These are phyloP conservation scores for Lentinula detonsa DNA, from an alignment of 768 basidiomycete species.

Conservation along the genomic window DNA sequence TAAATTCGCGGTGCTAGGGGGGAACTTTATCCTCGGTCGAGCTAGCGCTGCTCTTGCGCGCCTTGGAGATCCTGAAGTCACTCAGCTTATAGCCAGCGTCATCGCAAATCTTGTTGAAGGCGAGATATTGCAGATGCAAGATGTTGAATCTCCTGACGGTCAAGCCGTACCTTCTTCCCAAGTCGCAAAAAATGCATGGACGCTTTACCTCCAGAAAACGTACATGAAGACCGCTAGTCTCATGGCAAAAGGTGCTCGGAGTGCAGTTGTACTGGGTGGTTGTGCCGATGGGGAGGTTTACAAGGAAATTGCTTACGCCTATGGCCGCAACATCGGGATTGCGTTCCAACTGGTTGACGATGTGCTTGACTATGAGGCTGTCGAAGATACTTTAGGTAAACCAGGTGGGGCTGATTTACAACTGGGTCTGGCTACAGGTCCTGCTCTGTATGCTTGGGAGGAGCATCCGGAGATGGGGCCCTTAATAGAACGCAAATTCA, in stretches of 20 bases:
- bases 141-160: constrained; percentile 35
- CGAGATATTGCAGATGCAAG: constrained; percentile 81
- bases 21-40: constrained; percentile 87
- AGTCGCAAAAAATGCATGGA: constrained; percentile 49
- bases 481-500: constrained; percentile 80
- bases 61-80: constrained; percentile 77
- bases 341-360: constrained; percentile 99
- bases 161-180: constrained; percentile 8
- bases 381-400: constrained; percentile 75
- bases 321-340: constrained; percentile 88
- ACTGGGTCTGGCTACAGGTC: constrained; percentile 86
- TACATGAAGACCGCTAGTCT: constrained; percentile 92
- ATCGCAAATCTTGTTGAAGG: constrained; percentile 90
- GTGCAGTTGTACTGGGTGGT: constrained; percentile 86
- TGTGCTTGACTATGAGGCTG: constrained; percentile 86
- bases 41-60: constrained; percentile 77
- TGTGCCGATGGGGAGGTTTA: constrained; percentile 76
- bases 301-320: constrained; percentile 96
- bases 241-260: constrained; percentile 88
- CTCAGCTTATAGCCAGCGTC: constrained; percentile 82
- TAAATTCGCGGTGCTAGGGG: constrained; percentile 82
- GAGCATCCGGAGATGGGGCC: constrained; percentile 86
- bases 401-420: constrained; percentile 84
- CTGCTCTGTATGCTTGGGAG: constrained; percentile 93
- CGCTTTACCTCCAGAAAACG: constrained; percentile 84